Evolutionary conservation across 2,329 filamentous ascomycete genomes (phyloP).

Genomic region (Chalaropsis thielavioides): DNA sequence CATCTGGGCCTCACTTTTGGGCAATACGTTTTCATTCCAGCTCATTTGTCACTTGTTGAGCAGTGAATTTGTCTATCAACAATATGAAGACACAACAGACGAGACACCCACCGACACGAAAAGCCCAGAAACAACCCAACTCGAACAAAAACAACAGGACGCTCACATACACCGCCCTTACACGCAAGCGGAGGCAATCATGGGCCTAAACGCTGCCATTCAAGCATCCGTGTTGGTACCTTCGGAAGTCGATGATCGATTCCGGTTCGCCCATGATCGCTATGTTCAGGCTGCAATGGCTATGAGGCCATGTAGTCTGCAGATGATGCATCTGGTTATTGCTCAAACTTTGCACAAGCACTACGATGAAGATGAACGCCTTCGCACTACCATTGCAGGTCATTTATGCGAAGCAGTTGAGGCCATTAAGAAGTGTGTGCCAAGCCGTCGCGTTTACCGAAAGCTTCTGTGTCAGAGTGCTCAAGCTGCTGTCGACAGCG

Average conservation of each 20-base stretch:
- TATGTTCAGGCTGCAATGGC: slow-evolving; percentile 62
- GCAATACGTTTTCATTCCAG: slow-evolving; percentile 70
- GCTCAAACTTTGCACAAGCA: slow-evolving; percentile 68
- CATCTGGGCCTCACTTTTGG: slow-evolving; percentile 73
- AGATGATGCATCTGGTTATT: slow-evolving; percentile 84
- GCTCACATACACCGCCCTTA: slow-evolving; percentile 24
- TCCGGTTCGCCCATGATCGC: slow-evolving; percentile 77
- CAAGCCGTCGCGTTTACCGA: slow-evolving; percentile 50
- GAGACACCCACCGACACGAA: slow-evolving; percentile 19
- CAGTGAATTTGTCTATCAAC: slow-evolving; percentile 53
- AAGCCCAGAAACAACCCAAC: neutral
- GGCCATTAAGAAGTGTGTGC: slow-evolving; percentile 54
- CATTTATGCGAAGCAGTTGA: slow-evolving; percentile 68
- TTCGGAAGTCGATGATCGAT: slow-evolving; percentile 72
- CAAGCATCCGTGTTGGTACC: slow-evolving; percentile 68
- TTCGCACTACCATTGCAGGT: slow-evolving; percentile 58
- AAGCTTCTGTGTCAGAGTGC: slow-evolving; percentile 68
- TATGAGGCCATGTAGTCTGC: slow-evolving; percentile 52
- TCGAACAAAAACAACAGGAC: slow-evolving; percentile 24
- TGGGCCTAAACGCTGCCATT: slow-evolving; percentile 68
- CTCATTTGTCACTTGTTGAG: slow-evolving; percentile 63
- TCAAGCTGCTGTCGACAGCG: slow-evolving; percentile 63
- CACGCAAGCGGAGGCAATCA: slow-evolving; percentile 53
- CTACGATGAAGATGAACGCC: slow-evolving; percentile 43
- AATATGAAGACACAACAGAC: slow-evolving; percentile 31